Evolutionary conservation across 2,329 filamentous ascomycete genomes (phyloP), one percentile per base, ranked within the genome.

Genomic region (Curvularia sp.): DNA sequence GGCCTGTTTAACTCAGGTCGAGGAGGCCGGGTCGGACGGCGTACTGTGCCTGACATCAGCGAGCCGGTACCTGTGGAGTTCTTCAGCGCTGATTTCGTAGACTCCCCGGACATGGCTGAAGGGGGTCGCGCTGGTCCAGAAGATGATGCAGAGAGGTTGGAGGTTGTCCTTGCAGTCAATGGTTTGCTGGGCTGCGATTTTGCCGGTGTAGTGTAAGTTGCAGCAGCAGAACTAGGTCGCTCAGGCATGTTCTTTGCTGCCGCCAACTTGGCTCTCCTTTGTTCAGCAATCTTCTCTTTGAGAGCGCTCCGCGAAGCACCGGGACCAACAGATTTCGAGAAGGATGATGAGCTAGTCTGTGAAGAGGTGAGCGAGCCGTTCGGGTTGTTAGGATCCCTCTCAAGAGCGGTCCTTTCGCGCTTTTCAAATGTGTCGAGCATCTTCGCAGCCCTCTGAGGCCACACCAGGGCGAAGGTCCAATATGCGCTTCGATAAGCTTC

Each of bases 401-500:
- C 89, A 18, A 99, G 81, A 30, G 94, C 82, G 54, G 87, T 88
- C 73, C 91, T 91, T 3, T 92, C 90, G 76, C 92, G 93, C 7
- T 85, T 74, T 59, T 97, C 93, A 12, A 98, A 83, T 13, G 84
- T 84, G 39, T 87, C 85, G 83, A 96, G 90, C 67, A 98, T 92
- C 5, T 80, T 81, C 70, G 94, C 89, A 38, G 92, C 93, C 72
- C 85, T 87, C 19, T 88, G 83, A 2, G 90, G 89, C 91, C 93
- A 98, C 18, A 92, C 83, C 32, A 81, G 81, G 58, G 88, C 86
- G 74, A 93, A 97, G 0, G 82, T 82, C 95, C 95, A 99, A 76
- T 91, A 99, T 0, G 92, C 91, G 36, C 87, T 85, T 67, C 95
- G 87, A 83, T 91, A 94, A 63, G 87, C 89, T 77, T 97, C 93